A percentile compares a stretch with the other conserved stretches of the same genome.
These are phyloP conservation scores for Cylindrotheca closterium DNA, from an alignment of 108 stramenopile genomes.

Conservation along the genomic window DNA sequence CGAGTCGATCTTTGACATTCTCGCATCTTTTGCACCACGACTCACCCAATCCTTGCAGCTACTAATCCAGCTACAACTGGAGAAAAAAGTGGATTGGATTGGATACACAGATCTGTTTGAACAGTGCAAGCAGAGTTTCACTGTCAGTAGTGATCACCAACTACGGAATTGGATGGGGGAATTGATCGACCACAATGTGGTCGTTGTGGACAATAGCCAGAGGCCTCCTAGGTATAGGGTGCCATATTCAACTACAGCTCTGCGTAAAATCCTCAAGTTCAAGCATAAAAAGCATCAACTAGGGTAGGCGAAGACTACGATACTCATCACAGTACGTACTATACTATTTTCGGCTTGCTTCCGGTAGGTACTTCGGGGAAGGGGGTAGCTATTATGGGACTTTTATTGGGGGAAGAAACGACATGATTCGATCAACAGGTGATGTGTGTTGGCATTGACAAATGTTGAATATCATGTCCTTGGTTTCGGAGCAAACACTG, in stretches of 20 bases:
- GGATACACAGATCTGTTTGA: constrained; percentile 38
- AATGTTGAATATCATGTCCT: not conserved
- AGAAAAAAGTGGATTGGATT: constrained; percentile 23
- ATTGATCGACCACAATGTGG: constrained; percentile 58
- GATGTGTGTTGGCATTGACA: not conserved
- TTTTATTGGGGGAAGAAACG: too few species aligned
- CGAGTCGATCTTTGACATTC: constrained; percentile 36
- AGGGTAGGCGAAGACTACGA: too few species aligned
- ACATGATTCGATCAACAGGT: too few species aligned
- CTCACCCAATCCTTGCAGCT: constrained; percentile 65
- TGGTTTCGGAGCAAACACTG: too few species aligned
- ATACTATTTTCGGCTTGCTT: too few species aligned
- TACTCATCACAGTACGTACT: too few species aligned
- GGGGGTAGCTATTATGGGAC: too few species aligned
- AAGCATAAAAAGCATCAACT: too few species aligned
- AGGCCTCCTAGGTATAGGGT: constrained; percentile 25
- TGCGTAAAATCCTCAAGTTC: constrained; percentile 27
- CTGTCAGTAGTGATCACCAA: constrained; percentile 38
- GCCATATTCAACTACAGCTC: constrained; percentile 18
- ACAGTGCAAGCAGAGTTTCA: constrained; percentile 48
- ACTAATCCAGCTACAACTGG: constrained; percentile 55
- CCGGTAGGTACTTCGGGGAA: too few species aligned
- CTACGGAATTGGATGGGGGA: constrained; percentile 54
- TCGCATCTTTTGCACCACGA: constrained; percentile 50
- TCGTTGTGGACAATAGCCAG: constrained; percentile 20